Conservation (phyloP, 805 yeast genomes). For the Barnettozyma siamensis region DNA sequence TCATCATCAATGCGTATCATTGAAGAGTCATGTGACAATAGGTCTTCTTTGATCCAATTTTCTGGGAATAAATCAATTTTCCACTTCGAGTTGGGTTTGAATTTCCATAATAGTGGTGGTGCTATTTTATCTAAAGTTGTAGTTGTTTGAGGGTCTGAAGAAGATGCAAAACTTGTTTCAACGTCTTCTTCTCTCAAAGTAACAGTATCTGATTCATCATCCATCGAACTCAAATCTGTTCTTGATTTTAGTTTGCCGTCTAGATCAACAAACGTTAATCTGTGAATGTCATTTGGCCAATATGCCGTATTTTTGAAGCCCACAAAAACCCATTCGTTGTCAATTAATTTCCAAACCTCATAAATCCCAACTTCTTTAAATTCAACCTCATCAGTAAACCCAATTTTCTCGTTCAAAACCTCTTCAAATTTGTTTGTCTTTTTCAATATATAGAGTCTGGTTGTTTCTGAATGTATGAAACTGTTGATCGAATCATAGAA, state of each 20-base stretch:
- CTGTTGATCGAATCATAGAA: conserved; percentile 42
- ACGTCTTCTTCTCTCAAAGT: conserved; percentile 1
- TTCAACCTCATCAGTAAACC: conserved; percentile 15
- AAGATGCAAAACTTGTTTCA: background rate
- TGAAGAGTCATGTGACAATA: conserved; percentile 33
- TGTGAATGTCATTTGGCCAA: conserved; percentile 6
- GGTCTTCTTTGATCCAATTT: conserved; percentile 53
- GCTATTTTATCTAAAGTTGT: conserved; percentile 31
- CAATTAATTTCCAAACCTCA: conserved; percentile 28
- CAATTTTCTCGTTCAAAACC: conserved; percentile 33
- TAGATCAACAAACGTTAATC: conserved; percentile 2
- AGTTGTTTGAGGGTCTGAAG: background rate
- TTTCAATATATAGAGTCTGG: conserved; percentile 46
- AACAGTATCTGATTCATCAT: conserved; percentile 7
- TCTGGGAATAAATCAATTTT: conserved; percentile 56
- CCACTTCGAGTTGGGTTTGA: conserved; percentile 47
- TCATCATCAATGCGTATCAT: conserved; percentile 60
- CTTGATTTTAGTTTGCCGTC: background rate
- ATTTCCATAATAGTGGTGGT: conserved; percentile 60
- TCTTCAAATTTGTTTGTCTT: conserved; percentile 45
- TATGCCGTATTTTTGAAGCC: conserved; percentile 48
- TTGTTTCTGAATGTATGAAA: conserved; percentile 55
- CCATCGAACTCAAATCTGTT: conserved; percentile 34
- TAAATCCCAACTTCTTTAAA: conserved; percentile 3
- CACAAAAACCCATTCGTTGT: conserved; percentile 57